These are phyloP conservation scores for Diaporthe caulivora DNA, from an alignment of 2,329 filamentous ascomycete genomes.

Conservation along the genomic window DNA sequence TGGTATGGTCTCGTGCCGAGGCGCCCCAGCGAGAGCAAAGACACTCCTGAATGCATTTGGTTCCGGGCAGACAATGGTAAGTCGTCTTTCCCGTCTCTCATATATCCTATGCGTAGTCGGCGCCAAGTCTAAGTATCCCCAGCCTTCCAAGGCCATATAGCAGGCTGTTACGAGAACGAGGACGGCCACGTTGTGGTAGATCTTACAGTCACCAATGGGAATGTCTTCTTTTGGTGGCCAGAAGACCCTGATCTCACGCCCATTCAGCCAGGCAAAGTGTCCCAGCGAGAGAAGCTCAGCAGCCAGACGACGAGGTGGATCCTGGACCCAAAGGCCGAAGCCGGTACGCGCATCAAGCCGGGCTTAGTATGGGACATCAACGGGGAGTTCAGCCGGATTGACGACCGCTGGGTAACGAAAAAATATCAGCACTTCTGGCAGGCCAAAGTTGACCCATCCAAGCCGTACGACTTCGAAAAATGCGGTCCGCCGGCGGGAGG, in stretches of 20 bases:
- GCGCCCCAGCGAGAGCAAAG: conserved; percentile 61
- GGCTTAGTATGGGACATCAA: conserved; percentile 54
- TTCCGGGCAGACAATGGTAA: conserved; percentile 63
- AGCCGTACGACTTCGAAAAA: conserved; percentile 57
- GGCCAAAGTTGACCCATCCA: conserved; percentile 50
- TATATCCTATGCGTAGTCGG: not conserved
- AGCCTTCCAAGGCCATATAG: conserved; percentile 62
- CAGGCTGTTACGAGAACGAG: conserved; percentile 61
- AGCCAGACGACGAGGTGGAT: conserved; percentile 57
- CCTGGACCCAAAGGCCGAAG: conserved; percentile 52
- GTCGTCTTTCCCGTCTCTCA: conserved; percentile 34
- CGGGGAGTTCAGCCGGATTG: conserved; percentile 63
- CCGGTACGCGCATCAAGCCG: conserved; percentile 53
- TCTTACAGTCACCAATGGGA: conserved; percentile 56
- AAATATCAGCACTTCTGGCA: conserved; percentile 62
- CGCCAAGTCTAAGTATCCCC: not conserved
- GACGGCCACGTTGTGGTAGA: conserved; percentile 59
- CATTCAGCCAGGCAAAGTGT: conserved; percentile 38
- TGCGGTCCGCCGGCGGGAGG: conserved; percentile 58
- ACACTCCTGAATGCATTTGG: conserved; percentile 58
- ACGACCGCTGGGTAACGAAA: conserved; percentile 60
- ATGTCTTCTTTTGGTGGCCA: conserved; percentile 61
- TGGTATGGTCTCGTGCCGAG: conserved; percentile 67
- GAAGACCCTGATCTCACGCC: conserved; percentile 45
- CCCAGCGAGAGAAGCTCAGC: conserved; percentile 50